Base-by-base conservation (phyloP, 805 yeast species). In the Candida sphagnicola region DNA sequence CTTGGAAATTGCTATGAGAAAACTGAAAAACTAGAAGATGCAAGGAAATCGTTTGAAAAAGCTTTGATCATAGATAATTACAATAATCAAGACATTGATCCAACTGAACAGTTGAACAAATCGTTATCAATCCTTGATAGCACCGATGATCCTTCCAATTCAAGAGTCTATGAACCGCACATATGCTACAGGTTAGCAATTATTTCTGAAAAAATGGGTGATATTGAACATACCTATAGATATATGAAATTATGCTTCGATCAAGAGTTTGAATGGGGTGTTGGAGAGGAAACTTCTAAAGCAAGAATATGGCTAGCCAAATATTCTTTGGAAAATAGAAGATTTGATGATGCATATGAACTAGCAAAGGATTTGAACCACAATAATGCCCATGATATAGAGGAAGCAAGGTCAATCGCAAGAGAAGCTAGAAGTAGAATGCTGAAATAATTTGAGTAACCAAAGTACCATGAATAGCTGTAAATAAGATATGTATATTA, bases 261-360 rank as follows among this genome's bases (percentile, higher is more conserved):
- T 30, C 81, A 75, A 42, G 90, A 83, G 43, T 46, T 57, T 10
- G 75, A 74, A 30, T 85, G 82, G 53, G 87, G 82, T 1, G 72
- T 77, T 4, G 77, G 80, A 14, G 89, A 82, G 48, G 89, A 85
- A 46, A 82, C 85, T 0, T 73, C 84, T 8, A 84, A 81, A 51
- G 95, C 96, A 0, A 67, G 93, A 30, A 64, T 90, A 38, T 90
- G 97, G 97, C 62, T 90, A 18, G 95, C 96, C 1, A 73, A 79
- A 37, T 63, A 73, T 46, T 90, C 88, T 33, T 59, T 81, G 43
- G 68, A 67, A 13, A 59, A 62, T 29, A 67, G 74, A 11, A 76
- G 78, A 43, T 89, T 75, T 66, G 78, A 77, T 34, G 72, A 67
- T 39, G 95, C 96, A 0, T 80, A 80, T 44, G 77, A 72, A 36